Base-by-base conservation (phyloP, 257 asterid species). In the Ehretia macrophylla region DNA sequence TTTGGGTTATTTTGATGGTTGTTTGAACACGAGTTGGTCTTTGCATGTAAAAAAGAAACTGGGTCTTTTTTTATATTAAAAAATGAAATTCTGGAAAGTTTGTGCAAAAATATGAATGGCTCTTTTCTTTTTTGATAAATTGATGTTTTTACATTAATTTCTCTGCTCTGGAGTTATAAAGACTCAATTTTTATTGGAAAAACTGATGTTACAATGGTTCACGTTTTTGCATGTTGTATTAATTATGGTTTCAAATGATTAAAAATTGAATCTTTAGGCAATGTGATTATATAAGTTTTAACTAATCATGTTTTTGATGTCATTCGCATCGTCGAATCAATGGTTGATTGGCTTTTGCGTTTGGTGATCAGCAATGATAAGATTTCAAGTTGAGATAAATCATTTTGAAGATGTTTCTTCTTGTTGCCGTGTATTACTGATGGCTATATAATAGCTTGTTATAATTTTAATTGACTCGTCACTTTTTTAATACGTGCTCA, bases 1-100 rank as follows among this genome's bases (percentile, higher is more conserved):
- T 51, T 19, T 1, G 0, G 17, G 8, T 51, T 51, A 10, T 51
- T 4, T 52, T 52, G 10, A 14, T 52, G 55, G 12, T 52, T 17
- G 17, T 52, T 52, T 21, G 57, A 10, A 19, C 16, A 19, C 18
- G 51, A 0, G 51, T 13, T 17, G 54, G 12, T 19, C 20, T 20
- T 21, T 52, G 57, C 57, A 52, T 52, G 57, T 52, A 19, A 21
- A 50, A 17, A 52, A 16, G 54, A 49, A 32, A 14, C 10, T 20
- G 57, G 8, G 17, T 20, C 19, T 52, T 14, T 4, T 20, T 21
- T 4, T 9, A 12, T 18, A 18, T 14, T n/a, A 3, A 4, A 19
- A 52, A 20, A 51, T 5, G n/a, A 32, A 20, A 20, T 0, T 18
- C 32, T 51, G 32, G 19, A 47, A n/a, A 14, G 21, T 47, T 47